phyloP scores from a whole-genome alignment of 2,329 filamentous ascomycete genomes.

The Pseudocercospora ulei region DNA sequence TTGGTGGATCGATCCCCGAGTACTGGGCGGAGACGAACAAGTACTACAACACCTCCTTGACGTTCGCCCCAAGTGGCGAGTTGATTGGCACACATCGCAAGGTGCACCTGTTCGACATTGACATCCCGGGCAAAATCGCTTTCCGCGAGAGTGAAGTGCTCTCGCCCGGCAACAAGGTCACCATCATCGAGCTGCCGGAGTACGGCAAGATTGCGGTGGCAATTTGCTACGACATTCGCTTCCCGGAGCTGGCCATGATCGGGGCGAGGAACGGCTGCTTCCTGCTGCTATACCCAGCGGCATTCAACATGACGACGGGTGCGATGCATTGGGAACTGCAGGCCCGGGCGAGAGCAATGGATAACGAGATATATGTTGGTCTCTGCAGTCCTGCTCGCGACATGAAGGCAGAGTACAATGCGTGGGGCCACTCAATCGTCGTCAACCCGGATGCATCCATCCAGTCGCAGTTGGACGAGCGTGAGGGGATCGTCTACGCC shows the following conservation, averaged over 20 bases:
- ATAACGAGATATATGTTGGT: conserved; percentile 90
- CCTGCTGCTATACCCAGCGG: conserved; percentile 83
- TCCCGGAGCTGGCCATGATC: conserved; percentile 85
- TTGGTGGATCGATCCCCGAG: conserved; percentile 91
- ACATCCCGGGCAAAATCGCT: conserved; percentile 87
- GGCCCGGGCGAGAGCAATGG: conserved; percentile 71
- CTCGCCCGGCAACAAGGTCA: conserved; percentile 72
- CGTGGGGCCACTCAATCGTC: conserved; percentile 84
- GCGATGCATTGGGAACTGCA: conserved; percentile 82
- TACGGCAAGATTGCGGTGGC: conserved; percentile 81
- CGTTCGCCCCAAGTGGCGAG: conserved; percentile 67
- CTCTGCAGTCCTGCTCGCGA: conserved; percentile 86
- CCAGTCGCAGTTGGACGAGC: conserved; percentile 67
- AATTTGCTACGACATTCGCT: conserved; percentile 97
- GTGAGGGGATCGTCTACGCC: conserved; percentile 64
- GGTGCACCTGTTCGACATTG: conserved; percentile 93
- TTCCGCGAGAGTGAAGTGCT: conserved; percentile 89
- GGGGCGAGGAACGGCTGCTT: conserved; percentile 81
- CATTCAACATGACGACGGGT: conserved; percentile 91
- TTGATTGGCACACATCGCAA: conserved; percentile 85
- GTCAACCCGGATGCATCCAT: conserved; percentile 79
- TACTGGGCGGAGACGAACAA: conserved; percentile 54
- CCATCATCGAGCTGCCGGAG: conserved; percentile 73
- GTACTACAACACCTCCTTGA: conserved; percentile 84
- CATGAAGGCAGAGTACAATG: conserved; percentile 65